Evolutionary conservation across 2,329 filamentous ascomycete genomes (phyloP).

Genomic region (Calcarisporium arbuscula): DNA sequence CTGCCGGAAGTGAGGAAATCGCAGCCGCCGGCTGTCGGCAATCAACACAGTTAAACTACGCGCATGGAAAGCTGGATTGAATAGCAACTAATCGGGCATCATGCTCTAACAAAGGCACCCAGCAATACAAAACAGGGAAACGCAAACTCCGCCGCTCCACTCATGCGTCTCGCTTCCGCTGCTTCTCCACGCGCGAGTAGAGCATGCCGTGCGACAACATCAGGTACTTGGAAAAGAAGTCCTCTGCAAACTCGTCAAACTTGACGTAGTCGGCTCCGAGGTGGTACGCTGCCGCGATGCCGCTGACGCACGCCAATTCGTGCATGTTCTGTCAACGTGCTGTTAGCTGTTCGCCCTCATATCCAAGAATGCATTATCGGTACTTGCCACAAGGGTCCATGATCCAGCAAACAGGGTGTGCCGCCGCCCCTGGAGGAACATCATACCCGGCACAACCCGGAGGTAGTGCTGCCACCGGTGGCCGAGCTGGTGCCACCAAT

Average conservation of each 20-base stretch:
- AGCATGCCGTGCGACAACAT: conserved; percentile 36
- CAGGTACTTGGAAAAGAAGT: conserved; percentile 41
- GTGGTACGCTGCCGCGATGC: conserved; percentile 64
- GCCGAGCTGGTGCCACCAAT: conserved; percentile 65
- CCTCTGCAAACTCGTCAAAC: conserved; percentile 47
- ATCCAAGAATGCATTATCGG: neutral
- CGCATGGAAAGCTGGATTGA: too few relatives aligned
- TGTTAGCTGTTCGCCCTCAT: neutral
- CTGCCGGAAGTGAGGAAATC: too few relatives aligned
- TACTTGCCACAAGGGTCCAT: conserved; percentile 61
- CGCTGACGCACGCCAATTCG: conserved; percentile 64
- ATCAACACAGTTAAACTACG: too few relatives aligned
- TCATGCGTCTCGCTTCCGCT: too few relatives aligned
- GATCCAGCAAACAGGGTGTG: conserved; percentile 57
- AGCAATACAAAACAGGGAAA: too few relatives aligned
- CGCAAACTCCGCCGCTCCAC: too few relatives aligned
- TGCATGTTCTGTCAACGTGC: conserved; percentile 52
- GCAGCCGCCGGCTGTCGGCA: too few relatives aligned
- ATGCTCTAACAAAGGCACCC: too few relatives aligned
- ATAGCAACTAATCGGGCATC: too few relatives aligned
- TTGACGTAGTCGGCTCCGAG: conserved; percentile 59
- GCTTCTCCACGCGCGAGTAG: conserved; percentile 29
- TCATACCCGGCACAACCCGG: conserved; percentile 63
- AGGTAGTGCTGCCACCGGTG: conserved; percentile 59
- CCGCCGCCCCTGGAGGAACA: conserved; percentile 62